phyloP scores from a whole-genome alignment of 305 asterid genomes.

The Fraxinus xanthoxyloides region DNA sequence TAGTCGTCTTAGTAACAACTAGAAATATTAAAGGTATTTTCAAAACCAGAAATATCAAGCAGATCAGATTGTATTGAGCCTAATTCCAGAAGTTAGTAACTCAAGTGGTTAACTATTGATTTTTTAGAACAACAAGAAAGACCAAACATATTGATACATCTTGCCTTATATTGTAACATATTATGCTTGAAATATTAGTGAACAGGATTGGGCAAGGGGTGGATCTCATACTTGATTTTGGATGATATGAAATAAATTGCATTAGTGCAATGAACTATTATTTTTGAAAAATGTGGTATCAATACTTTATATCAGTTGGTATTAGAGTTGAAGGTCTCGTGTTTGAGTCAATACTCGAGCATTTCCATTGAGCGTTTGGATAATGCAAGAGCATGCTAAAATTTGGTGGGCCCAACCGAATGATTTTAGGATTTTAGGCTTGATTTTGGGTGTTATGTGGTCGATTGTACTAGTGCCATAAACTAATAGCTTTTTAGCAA shows the following conservation, averaged over 20 bases:
- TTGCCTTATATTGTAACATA: neutral
- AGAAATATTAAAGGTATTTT: neutral
- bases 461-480: neutral
- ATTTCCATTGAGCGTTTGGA: neutral
- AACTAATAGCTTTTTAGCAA: neutral
- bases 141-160: neutral
- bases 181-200: neutral
- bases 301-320: neutral
- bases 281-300: neutral
- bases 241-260: neutral
- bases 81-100: neutral
- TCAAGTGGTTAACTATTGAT: neutral
- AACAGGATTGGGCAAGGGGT: neutral
- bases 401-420: neutral
- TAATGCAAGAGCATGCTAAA: neutral
- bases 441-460: neutral
- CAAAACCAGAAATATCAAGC: neutral
- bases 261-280: neutral
- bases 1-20: neutral
- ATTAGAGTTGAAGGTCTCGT: neutral
- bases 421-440: neutral
- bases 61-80: neutral
- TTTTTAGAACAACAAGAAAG: neutral
- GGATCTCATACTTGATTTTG: neutral
- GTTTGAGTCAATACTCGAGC: neutral